phyloP scores from a whole-genome alignment of 1,139 yeast species.

The Yamadazyma dushanensis region DNA sequence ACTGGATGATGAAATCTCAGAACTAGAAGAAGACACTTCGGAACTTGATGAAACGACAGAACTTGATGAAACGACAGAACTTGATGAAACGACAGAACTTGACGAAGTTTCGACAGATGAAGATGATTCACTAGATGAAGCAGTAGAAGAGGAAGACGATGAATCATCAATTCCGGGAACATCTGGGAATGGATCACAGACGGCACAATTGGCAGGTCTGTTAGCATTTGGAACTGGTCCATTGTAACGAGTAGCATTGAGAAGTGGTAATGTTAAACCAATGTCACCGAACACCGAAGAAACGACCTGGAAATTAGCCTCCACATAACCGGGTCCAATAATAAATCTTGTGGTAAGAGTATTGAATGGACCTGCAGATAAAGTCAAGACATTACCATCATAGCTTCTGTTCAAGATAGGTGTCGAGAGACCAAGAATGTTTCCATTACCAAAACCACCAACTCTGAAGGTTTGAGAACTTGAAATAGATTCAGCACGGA shows the following conservation, averaged over 20 bases:
- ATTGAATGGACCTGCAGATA: slow-evolving; percentile 5
- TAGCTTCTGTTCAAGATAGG: slow-evolving; percentile 16
- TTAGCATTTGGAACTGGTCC: slow-evolving; percentile 16
- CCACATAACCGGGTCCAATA: slow-evolving; percentile 24
- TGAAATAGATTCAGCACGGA: slow-evolving; percentile 22
- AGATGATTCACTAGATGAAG: slow-evolving; percentile 4
- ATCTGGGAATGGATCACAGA: slow-evolving; percentile 13
- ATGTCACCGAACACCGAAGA: slow-evolving; percentile 11
- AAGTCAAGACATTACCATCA: slow-evolving; percentile 12
- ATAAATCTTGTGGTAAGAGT: slow-evolving; percentile 14
- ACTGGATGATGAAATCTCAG: slow-evolving; percentile 5
- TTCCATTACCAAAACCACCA: slow-evolving; percentile 34
- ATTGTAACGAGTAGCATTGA: slow-evolving; percentile 17
- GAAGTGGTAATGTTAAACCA: slow-evolving; percentile 12
- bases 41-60: no score
- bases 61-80: no score
- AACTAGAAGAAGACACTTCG: slow-evolving; percentile 1
- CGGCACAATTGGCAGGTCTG: slow-evolving; percentile 13
- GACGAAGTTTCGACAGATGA: slow-evolving; percentile 1
- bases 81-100: no score
- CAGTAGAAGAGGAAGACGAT: slow-evolving; percentile 5
- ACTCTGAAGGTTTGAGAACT: slow-evolving; percentile 25
- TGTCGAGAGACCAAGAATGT: slow-evolving; percentile 24
- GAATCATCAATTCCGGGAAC: slow-evolving; percentile 11
- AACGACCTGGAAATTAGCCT: slow-evolving; percentile 10